Evolutionary conservation across 2,329 filamentous ascomycete genomes (phyloP), one percentile per base, ranked within the genome.

Genomic region (Diaporthe longicolla): DNA sequence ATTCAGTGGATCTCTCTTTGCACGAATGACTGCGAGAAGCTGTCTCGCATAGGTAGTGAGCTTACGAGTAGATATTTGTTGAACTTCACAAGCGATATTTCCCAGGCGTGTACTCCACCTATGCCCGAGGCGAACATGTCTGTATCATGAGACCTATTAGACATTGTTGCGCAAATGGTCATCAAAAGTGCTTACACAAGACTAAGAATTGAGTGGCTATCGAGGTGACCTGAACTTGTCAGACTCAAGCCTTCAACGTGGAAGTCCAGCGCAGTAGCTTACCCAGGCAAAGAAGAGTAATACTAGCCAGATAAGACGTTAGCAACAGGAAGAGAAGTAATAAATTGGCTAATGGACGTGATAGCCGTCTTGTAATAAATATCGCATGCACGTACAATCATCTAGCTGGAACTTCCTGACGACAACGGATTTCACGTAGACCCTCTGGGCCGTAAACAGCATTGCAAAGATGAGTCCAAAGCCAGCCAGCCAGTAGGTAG

Each of bases 51-150:
- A 1, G 21, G 0, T 52, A 2, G 1, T 19, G 9, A 37, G 9
- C 75, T 70, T 45, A 78, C 81, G 70, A 78, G 73, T 10, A 81
- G 43, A 40, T 79, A 81, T 3, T 70, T 65, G 52, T 80, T 80
- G 70, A 78, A 81, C 21, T 77, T 77, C 0, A 77, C 74, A 13
- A 81, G 72, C 0, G 81, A 71, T 2, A 82, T 80, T 68, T 82
- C 81, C 81, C 81, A 82, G 0, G 70, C 77, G 29, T 82, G 81
- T 0, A 81, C 78, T 9, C 81, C 81, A 11, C 79, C 79, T 74
- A 76, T 4, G 76, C 76, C 4, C 40, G 57, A 45, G 9, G 78
- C 79, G 35, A 81, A 81, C 77, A 79, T 80, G 37, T 81, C 80
- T 81, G 24, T 19, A 15, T n/a, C 10, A 17, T 8, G 11, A 45